A percentile compares a stretch with the other conserved stretches of the same genome.
Conservation (phyloP, 2,329 filamentous ascomycete species). For the Phoma sp. region DNA sequence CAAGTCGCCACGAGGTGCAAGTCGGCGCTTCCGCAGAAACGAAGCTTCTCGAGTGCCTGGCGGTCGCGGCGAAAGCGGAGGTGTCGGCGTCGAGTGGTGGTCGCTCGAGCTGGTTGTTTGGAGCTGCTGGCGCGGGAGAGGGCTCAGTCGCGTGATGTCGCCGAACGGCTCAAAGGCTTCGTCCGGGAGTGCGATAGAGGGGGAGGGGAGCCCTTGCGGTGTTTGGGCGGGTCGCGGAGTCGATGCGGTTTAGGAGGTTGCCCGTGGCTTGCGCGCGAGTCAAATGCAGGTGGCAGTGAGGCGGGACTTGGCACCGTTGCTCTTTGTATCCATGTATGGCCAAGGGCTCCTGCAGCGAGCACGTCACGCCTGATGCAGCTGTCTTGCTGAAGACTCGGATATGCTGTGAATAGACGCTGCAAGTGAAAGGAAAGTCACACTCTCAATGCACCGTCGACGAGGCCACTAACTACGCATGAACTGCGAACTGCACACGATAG, state of each 20-base stretch:
- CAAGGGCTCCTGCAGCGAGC: not conserved
- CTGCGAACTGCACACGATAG: slow-evolving; percentile 5
- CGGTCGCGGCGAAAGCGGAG: slow-evolving; percentile 43
- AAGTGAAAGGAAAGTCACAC: not conserved
- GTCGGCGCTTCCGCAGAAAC: slow-evolving; percentile 50
- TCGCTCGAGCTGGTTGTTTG: slow-evolving; percentile 21
- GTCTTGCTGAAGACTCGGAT: not conserved
- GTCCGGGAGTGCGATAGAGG: slow-evolving; percentile 32
- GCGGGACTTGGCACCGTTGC: slow-evolving; percentile 24
- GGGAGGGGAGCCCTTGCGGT: slow-evolving; percentile 35
- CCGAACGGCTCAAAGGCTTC: slow-evolving; percentile 30
- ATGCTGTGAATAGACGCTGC: no score
- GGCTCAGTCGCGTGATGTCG: slow-evolving; percentile 29
- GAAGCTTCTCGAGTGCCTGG: slow-evolving; percentile 37
- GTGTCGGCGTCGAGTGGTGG: slow-evolving; percentile 33
- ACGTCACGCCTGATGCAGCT: not conserved
- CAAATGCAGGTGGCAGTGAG: slow-evolving; percentile 22
- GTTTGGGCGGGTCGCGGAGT: slow-evolving; percentile 38
- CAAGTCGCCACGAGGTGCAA: slow-evolving; percentile 46
- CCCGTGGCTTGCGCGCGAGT: slow-evolving; percentile 19
- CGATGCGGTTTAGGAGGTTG: slow-evolving; percentile 36
- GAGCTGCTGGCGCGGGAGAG: slow-evolving; percentile 4
- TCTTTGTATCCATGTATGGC: slow-evolving; percentile 5
- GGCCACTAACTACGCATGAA: not conserved
- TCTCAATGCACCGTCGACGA: not conserved